Base-by-base conservation (phyloP, 2,329 filamentous ascomycete species). In the Orbilia quercus region DNA sequence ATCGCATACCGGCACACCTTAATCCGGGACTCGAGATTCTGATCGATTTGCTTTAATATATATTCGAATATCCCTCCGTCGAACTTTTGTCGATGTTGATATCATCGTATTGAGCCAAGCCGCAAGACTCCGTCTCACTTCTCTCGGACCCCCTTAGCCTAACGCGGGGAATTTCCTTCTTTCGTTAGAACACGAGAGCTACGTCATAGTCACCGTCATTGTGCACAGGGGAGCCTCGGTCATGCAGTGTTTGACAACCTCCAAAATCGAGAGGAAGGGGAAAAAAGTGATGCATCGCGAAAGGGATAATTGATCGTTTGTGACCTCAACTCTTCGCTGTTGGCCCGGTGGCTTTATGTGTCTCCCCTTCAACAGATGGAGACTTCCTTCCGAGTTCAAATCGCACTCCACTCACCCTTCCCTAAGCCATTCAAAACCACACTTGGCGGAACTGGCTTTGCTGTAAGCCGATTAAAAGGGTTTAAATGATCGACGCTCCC, bases 181-280 rank as follows among this genome's bases (percentile, higher is more conserved):
- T 60, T 64, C 31, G 65, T 42, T 70, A 51, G 42, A 57, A 31
- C 48, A 54, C 20, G 18, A 40, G 7, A 23, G 16, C 59, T 72
- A 72, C 67, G 67, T 72, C 67, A 72, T 72, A 72, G 23, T 6
- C 22, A 51, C 60, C 59, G 67, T 72, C 67, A 72, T 72, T 53
- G 40, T 40, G 59, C 67, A 59, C 67, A 72, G 40, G 55, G 67
- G 48, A 45, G 47, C 50, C 45, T 40, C 44, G 36, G 53, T 18
- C 31, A 65, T 72, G 67, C 67, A 72, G 45, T 18, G 67, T 72
- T 72, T 72, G 67, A 72, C 66, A 63, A 57, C 59, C 53, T 54
- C 44, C 14, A 28, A 42, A 38, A 23, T n/a, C 18, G 9, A 14
- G 9, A 23, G 20, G 38, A 18, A 36, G 25, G 34, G 16, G 36